Evolutionary conservation across 2,329 filamentous ascomycete genomes (phyloP), one percentile per base, ranked within the genome.

Genomic region (Penicillium sp.): DNA sequence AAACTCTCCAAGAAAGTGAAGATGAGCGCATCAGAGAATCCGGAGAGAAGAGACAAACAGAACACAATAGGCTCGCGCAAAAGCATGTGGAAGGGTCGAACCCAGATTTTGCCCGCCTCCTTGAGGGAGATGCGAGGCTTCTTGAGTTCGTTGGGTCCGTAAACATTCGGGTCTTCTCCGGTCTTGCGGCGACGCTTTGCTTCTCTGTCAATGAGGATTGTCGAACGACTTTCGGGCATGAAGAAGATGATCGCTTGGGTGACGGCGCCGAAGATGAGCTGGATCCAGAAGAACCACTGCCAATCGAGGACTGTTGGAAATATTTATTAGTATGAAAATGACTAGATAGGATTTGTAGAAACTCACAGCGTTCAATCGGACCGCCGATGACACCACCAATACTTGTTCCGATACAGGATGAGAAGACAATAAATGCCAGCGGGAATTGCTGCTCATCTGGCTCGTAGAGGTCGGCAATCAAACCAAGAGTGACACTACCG

Each of bases 101-200:
- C 65, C 81, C 82, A 84, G 20, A 87, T 75, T 60, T 86, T 83
- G 58, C 75, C 77, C n/a, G 52, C 72, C 2, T 83, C 76, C 15
- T 73, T 72, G 70, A 83, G 82, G 3, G 82, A 78, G 2, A 82
- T 76, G 27, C 58, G 58, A 20, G 58, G 58, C 1, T 60, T 56
- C 46, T 60, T 60, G 8, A 89, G 79, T 70, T 92, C 89, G 57
- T 87, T 84, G 0, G 87, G 87, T 1, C 89, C 89, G 67, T 83
- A 89, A 56, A 90, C 68, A 61, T 67, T 65, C 3, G 57, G 58
- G 26, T 77, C 74, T 57, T 80, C 77, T 7, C 77, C 77, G 0
- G 69, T 71, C 58, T 77, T 71, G 55, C 83, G 78, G 4, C 81
- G 74, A 52, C 74, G 77, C 73, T 83, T 85, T 6, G 84, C 84